Evolutionary conservation across 768 basidiomycete genomes (phyloP).

Genomic region (Coprinellus micaceus): DNA sequence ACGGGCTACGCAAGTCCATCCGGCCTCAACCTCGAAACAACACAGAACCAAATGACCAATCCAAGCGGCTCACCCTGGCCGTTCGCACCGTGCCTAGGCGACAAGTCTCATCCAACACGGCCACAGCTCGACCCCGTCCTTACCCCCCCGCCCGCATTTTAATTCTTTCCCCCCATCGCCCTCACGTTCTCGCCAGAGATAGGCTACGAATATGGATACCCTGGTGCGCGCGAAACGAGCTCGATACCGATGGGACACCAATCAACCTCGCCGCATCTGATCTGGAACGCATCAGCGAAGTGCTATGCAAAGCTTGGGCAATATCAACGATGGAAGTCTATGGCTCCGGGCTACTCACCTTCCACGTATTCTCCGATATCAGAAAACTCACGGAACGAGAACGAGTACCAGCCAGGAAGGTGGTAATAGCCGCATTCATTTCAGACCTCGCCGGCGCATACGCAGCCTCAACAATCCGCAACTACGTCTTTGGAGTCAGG

Average conservation of each 20-base stretch:
- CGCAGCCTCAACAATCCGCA: conserved; percentile 28
- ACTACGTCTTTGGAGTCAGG: conserved; percentile 34
- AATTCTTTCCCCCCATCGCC: conserved; percentile 15
- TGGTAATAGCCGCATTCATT: conserved; percentile 28
- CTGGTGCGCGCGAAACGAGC: background rate
- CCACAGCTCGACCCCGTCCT: background rate
- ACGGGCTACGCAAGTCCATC: background rate
- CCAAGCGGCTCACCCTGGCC: background rate
- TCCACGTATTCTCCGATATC: conserved; percentile 37
- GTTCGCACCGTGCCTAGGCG: too few relatives aligned
- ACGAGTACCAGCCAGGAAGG: conserved; percentile 22
- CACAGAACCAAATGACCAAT: background rate
- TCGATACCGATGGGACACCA: background rate
- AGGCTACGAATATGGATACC: conserved; percentile 25
- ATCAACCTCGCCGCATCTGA: conserved; percentile 18
- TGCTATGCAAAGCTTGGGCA: conserved; percentile 26
- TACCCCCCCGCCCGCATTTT: conserved; percentile 11
- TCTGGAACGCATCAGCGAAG: conserved; percentile 18
- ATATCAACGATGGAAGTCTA: conserved; percentile 31
- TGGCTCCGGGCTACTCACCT: conserved; percentile 33
- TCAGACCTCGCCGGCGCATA: conserved; percentile 29
- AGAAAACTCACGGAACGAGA: conserved; percentile 26
- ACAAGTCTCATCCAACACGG: too few relatives aligned
- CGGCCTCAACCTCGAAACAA: background rate
- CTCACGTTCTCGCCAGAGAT: conserved; percentile 24